phyloP scores from a whole-genome alignment of 805 yeast genomes.

The Cyberlindnera saturnus region DNA sequence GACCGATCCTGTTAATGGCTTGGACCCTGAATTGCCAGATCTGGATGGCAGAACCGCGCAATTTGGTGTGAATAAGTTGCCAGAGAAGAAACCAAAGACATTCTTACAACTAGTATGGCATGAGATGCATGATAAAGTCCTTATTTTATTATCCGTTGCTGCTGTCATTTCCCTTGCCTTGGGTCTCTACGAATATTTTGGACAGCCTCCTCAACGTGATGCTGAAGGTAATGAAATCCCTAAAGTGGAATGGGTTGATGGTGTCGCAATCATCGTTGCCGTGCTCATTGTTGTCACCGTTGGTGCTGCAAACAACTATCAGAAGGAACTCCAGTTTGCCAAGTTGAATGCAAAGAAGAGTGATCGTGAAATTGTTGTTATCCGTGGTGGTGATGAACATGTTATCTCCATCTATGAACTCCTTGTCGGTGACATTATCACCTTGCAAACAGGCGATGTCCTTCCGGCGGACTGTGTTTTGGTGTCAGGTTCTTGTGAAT shows the following conservation, averaged over 20 bases:
- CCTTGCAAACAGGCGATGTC: constrained; percentile 89
- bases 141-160: constrained; percentile 76
- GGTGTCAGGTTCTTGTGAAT: constrained; percentile 68
- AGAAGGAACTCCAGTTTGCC: constrained; percentile 90
- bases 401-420: constrained; percentile 69
- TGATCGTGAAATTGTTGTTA: constrained; percentile 71
- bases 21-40: constrained; percentile 31
- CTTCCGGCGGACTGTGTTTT: constrained; percentile 84
- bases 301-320: constrained; percentile 94
- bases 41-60: constrained; percentile 31
- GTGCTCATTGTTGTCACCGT: constrained; percentile 85
- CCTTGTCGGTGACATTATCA: constrained; percentile 79
- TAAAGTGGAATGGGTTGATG: constrained; percentile 96
- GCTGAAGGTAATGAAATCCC: constrained; percentile 73
- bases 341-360: constrained; percentile 83
- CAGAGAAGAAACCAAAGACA: constrained; percentile 63
- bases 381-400: constrained; percentile 63
- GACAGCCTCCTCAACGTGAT: constrained; percentile 72
- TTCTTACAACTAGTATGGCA: constrained; percentile 66
- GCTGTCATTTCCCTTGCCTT: constrained; percentile 85
- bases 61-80: constrained; percentile 70
- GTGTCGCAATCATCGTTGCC: constrained; percentile 94
- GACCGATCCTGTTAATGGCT: constrained; percentile 37
- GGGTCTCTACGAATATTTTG: constrained; percentile 90
- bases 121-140: constrained; percentile 87